Percentiles rank a stretch among this genome's conserved stretches.
These are phyloP conservation scores for Cinnamomum micranthum DNA, from an alignment of 164 flowering plant genomes.

Conservation along the genomic window DNA sequence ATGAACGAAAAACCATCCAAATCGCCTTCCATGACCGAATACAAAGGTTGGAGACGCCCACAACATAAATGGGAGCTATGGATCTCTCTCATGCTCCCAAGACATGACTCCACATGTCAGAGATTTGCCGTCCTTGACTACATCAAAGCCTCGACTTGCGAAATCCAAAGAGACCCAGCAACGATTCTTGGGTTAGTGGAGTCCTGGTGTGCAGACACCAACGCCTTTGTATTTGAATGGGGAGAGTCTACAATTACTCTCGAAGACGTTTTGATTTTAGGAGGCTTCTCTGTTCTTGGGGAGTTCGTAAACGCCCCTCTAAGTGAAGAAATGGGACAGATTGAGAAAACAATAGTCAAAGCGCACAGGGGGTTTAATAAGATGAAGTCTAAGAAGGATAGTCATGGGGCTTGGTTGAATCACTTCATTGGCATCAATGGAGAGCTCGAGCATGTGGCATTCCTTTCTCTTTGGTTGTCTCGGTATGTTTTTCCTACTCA, in stretches of 20 bases:
- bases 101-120: not conserved
- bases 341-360: slow-evolving; percentile 1
- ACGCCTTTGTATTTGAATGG: slow-evolving; percentile 38
- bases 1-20: not conserved
- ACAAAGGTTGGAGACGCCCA: not conserved
- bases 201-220: slow-evolving; percentile 29
- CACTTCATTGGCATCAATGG: slow-evolving; percentile 12
- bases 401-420: slow-evolving; percentile 17
- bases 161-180: not conserved
- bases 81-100: not conserved
- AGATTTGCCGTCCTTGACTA: not conserved
- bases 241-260: slow-evolving; percentile 35
- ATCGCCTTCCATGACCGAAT: not conserved
- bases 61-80: not conserved
- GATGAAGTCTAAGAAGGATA: not conserved
- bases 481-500: slow-evolving; percentile 29
- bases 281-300: slow-evolving; percentile 31
- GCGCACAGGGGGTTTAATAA: not conserved
- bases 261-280: slow-evolving; percentile 32
- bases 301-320: slow-evolving; percentile 11
- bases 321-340: not conserved
- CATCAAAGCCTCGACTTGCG: not conserved
- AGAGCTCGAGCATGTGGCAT: slow-evolving; percentile 31
- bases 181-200: slow-evolving; percentile 21
- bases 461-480: slow-evolving; percentile 33